A percentile compares a stretch with the other conserved stretches of the same genome.
These are phyloP conservation scores for Colletotrichum neosansevieriae DNA, from an alignment of 2,329 filamentous ascomycete species.

Conservation along the genomic window DNA sequence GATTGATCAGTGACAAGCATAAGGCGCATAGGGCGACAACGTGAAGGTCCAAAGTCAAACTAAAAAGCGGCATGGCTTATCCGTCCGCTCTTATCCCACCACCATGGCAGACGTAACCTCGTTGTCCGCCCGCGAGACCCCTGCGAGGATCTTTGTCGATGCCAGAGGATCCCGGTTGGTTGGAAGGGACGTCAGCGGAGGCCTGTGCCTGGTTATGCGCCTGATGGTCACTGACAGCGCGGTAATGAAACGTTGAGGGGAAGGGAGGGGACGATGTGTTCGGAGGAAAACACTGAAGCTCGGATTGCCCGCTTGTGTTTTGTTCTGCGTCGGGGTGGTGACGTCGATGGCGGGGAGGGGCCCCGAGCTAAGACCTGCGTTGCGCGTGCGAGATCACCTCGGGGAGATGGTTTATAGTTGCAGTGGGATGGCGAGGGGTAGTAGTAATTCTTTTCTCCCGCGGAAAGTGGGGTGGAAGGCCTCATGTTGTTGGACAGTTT, in stretches of 20 bases:
- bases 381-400: background rate
- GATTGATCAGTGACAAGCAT: background rate
- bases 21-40: background rate
- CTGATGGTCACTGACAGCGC: background rate
- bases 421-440: no score
- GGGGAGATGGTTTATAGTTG: no score
- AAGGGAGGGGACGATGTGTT: constrained; percentile 2
- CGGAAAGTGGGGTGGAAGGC: no score
- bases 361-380: background rate
- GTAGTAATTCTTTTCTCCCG: no score
- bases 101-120: background rate
- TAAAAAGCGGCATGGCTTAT: no score
- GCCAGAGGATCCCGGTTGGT: background rate
- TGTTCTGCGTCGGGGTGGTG: background rate
- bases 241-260: constrained; percentile 11
- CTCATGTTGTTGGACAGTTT: no score
- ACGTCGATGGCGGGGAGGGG: constrained; percentile 3
- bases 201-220: constrained; percentile 4
- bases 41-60: constrained; percentile 1
- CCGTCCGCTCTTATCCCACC: background rate
- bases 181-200: constrained; percentile 9
- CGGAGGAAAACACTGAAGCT: background rate
- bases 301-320: background rate
- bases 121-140: background rate
- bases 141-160: background rate